phyloP scores from a whole-genome alignment of 371 early-diverging fungal species.

The Syncephalastrum contaminatum region DNA sequence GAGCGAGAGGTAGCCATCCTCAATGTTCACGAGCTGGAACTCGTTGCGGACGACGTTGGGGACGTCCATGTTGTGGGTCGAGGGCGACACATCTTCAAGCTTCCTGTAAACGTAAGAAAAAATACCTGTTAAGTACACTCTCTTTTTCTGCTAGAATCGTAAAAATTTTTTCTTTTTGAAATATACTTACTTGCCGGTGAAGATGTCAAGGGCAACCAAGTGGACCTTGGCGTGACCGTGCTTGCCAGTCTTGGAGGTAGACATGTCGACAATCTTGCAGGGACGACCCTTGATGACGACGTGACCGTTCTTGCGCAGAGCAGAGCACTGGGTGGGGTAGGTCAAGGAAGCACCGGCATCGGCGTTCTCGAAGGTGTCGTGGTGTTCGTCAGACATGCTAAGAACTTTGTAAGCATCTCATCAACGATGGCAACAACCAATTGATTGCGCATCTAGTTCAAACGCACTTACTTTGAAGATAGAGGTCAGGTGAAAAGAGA shows the following conservation, averaged over 20 bases:
- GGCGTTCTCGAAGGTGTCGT: constrained; percentile 69
- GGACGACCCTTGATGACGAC: constrained; percentile 98
- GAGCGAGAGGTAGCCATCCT: constrained; percentile 91
- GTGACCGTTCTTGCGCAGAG: constrained; percentile 97
- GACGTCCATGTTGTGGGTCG: constrained; percentile 99
- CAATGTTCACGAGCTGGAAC: constrained; percentile 85
- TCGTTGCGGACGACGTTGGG: constrained; percentile 91
- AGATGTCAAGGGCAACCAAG: constrained; percentile 94
- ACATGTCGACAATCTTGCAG: constrained; percentile 98
- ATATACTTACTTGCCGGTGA: constrained; percentile 86
- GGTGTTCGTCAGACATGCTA: constrained; percentile 61
- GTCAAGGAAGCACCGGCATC: constrained; percentile 90
- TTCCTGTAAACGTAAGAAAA: constrained; percentile 40
- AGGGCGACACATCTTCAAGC: constrained; percentile 96
- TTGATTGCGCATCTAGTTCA: too few relatives aligned
- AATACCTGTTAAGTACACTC: background rate
- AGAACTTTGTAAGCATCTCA: background rate
- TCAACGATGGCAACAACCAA: too few relatives aligned
- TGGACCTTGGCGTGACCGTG: constrained; percentile 99
- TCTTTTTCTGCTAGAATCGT: too few relatives aligned
- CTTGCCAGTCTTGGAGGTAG: constrained; percentile 97
- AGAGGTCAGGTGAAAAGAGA: too few relatives aligned
- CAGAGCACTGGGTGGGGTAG: constrained; percentile 98
- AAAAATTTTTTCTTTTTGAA: background rate
- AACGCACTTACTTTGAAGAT: too few relatives aligned